A percentile compares a stretch with the other conserved stretches of the same genome.
phyloP scores from a whole-genome alignment of 192 early-diverging fungal species.

The Podochytrium sp. region DNA sequence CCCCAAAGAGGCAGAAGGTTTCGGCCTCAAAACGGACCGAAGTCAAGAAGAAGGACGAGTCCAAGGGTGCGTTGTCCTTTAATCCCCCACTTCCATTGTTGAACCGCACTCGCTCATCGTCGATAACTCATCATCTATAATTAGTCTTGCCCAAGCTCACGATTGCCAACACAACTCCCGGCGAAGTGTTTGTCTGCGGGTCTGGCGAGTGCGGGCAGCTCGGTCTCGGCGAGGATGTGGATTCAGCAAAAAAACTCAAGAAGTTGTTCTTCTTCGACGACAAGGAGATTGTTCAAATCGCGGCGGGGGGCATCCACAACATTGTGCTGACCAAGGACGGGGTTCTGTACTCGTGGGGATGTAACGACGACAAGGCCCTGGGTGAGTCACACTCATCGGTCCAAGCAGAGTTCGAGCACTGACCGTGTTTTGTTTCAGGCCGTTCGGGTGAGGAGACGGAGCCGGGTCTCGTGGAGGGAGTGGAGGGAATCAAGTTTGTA shows the following conservation, averaged over 20 bases:
- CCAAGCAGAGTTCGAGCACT: constrained; percentile 5
- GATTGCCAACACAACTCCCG: constrained; percentile 34
- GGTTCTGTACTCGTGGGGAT: constrained; percentile 93
- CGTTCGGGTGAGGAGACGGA: constrained; percentile 65
- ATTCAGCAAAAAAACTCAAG: constrained; percentile 50
- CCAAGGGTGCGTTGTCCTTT: background rate
- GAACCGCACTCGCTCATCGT: too few relatives aligned
- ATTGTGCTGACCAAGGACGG: constrained; percentile 75
- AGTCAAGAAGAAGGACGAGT: background rate
- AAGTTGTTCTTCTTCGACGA: constrained; percentile 73
- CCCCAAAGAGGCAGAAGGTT: background rate
- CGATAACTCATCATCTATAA: too few relatives aligned
- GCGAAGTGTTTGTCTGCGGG: constrained; percentile 82
- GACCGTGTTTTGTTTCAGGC: constrained; percentile 41
- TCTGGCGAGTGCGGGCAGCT: constrained; percentile 90
- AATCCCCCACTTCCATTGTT: background rate
- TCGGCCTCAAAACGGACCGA: background rate
- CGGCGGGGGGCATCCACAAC: constrained; percentile 87
- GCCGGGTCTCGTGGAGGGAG: constrained; percentile 69
- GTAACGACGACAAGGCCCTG: constrained; percentile 91
- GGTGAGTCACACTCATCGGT: constrained; percentile 33
- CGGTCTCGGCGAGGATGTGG: constrained; percentile 81
- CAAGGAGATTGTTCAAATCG: constrained; percentile 76
- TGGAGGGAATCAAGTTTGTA: constrained; percentile 74
- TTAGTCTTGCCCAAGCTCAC: background rate